Percentiles rank a stretch among this genome's conserved stretches.
phyloP scores from a whole-genome alignment of 148 eudicot species.

The Rhododendron molle region DNA sequence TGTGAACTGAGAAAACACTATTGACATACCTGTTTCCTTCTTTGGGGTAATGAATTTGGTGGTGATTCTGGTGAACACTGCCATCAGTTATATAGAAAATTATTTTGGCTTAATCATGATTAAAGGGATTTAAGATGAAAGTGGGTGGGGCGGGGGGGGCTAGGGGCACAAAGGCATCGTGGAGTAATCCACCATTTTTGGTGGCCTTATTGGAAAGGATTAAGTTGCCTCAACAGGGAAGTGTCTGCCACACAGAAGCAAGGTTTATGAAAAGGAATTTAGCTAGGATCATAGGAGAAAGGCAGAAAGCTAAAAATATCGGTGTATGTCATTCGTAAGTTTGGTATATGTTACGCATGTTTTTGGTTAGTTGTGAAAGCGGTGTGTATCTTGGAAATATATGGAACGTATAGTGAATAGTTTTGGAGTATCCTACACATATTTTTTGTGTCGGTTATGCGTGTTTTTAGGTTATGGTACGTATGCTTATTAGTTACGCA shows the following conservation, averaged over 20 bases:
- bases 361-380: too few relatives aligned
- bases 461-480: too few relatives aligned
- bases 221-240: background rate
- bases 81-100: background rate
- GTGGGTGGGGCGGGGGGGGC: background rate
- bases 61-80: background rate
- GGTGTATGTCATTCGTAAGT: too few relatives aligned
- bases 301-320: too few relatives aligned
- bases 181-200: slow-evolving; percentile 4
- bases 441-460: too few relatives aligned
- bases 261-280: background rate
- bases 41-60: background rate
- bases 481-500: too few relatives aligned
- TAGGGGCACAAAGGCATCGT: background rate
- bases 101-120: background rate
- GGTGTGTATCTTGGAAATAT: too few relatives aligned
- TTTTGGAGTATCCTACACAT: too few relatives aligned
- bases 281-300: background rate
- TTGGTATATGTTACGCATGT: too few relatives aligned
- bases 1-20: background rate
- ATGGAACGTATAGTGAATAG: too few relatives aligned
- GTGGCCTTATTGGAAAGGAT: background rate
- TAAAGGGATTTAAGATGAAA: background rate
- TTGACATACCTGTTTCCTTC: background rate
- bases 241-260: background rate